Conservation (phyloP, 2,329 filamentous ascomycete species). For the Cladosporium sp. region DNA sequence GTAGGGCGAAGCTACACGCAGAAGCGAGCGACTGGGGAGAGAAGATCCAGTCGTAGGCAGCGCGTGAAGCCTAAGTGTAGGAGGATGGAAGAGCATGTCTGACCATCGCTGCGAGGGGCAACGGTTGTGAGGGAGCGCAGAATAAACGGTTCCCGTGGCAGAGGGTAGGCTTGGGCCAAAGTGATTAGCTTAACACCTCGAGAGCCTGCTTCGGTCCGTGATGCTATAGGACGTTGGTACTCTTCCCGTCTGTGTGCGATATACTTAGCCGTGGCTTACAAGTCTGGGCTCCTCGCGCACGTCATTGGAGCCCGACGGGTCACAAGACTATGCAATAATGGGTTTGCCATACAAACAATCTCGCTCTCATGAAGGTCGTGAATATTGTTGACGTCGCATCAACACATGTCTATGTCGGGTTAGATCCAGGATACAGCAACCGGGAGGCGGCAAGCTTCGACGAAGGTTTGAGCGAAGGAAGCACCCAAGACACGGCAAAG, state of each 20-base stretch:
- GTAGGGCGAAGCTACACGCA: conserved; percentile 12
- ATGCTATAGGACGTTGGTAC: background rate
- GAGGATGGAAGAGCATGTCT: conserved; percentile 7
- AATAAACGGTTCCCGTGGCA: conserved; percentile 5
- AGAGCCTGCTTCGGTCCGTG: background rate
- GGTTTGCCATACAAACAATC: too few species aligned
- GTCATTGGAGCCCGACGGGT: background rate
- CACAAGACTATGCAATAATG: background rate
- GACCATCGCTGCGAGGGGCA: conserved; percentile 5
- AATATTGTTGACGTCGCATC: too few species aligned
- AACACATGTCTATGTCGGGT: too few species aligned
- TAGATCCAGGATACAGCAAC: too few species aligned
- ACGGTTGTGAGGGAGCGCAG: background rate
- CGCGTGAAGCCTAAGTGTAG: conserved; percentile 5
- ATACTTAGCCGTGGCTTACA: background rate
- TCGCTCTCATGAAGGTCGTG: too few species aligned
- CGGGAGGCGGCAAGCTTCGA: too few species aligned
- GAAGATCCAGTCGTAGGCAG: background rate
- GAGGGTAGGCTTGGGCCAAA: background rate
- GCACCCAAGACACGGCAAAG: too few species aligned
- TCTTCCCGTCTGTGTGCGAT: background rate
- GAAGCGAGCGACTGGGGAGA: conserved; percentile 11
- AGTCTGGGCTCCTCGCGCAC: background rate
- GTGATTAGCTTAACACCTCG: background rate
- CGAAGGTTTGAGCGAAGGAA: too few species aligned